Percentiles rank a stretch among this genome's conserved stretches.
Evolutionary conservation across 805 yeast species (phyloP).

Genomic region (Lipomyces orientalis): DNA sequence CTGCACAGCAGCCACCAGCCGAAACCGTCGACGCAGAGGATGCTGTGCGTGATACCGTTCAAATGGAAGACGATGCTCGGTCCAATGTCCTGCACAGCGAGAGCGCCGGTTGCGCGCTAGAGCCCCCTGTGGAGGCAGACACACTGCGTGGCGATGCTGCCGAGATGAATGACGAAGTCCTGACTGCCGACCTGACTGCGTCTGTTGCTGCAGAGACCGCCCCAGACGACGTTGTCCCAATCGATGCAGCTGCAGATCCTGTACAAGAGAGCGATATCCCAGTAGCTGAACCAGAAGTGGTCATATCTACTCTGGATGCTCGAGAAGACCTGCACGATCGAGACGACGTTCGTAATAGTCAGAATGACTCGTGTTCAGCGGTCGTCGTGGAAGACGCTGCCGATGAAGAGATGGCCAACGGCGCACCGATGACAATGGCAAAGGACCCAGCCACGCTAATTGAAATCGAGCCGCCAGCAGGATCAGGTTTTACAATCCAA

Average conservation of each 20-base stretch:
- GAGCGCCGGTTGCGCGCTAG: neutral
- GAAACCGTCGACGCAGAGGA: neutral
- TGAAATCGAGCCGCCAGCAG: neutral
- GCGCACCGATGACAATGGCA: neutral
- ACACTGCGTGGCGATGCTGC: neutral
- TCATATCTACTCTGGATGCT: neutral
- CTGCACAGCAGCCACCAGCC: neutral
- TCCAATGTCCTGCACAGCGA: neutral
- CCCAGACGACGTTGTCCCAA: neutral
- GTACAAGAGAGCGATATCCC: neutral
- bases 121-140: neutral
- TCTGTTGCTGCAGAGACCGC: neutral
- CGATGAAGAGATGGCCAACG: no score
- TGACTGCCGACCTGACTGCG: neutral
- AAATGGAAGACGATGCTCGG: conserved; percentile 5
- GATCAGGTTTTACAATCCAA: neutral
- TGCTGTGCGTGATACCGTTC: conserved; percentile 1
- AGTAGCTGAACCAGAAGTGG: neutral
- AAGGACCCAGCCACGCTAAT: neutral
- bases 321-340: neutral
- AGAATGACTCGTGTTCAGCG: neutral
- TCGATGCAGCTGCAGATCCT: neutral
- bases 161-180: neutral
- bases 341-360: neutral
- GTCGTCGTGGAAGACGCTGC: no score